Evolutionary conservation across 345 rosid genomes (phyloP), one percentile per base, ranked within the genome.

Genomic region (Hibiscus tridactylites): DNA sequence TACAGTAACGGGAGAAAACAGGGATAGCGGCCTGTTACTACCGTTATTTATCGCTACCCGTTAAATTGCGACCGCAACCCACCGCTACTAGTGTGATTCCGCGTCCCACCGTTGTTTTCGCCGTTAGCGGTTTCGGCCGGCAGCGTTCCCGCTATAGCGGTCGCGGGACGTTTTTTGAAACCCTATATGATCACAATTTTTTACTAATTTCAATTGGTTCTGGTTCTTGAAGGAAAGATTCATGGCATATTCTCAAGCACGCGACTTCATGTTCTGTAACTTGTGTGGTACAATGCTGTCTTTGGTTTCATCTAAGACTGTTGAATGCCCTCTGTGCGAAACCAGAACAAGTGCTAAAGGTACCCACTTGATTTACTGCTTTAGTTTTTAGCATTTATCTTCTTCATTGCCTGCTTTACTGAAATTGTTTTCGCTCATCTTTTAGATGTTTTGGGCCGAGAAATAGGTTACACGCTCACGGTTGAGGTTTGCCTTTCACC

Each of bases 201-300:
- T 10, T 33, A 28, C 6, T 59, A 1, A 11, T 54, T 24, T 57
- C 16, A 44, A 67, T 58, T 53, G 44, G 12, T 66, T 54, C 15
- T 17, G 68, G 50, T 42, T 65, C 33, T 11, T 19, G 28, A 33
- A 37, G 71, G 70, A 76, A 37, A 6, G 26, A 37, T 16, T 42
- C 60, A 83, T 80, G 88, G 81, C 76, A 15, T 68, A 13, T 54
- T 52, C 85, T 53, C 71, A 68, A 50, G 81, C 73, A 29, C 81
- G 81, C 5, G 79, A 79, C 65, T 88, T 88, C 77, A 67, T 85
- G 80, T 87, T 87, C 77, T 87, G 89, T 65, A 78, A 68, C 47
- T 67, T 79, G 29, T 87, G 91, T 63, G 89, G 91, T 64, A 82
- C 88, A 11, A 81, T 79, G 83, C 79, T 87, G 19, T 50, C 50